A percentile compares a stretch with the other conserved stretches of the same genome.
phyloP scores from a whole-genome alignment of 2,329 filamentous ascomycete genomes.

The Neonectria hederae region DNA sequence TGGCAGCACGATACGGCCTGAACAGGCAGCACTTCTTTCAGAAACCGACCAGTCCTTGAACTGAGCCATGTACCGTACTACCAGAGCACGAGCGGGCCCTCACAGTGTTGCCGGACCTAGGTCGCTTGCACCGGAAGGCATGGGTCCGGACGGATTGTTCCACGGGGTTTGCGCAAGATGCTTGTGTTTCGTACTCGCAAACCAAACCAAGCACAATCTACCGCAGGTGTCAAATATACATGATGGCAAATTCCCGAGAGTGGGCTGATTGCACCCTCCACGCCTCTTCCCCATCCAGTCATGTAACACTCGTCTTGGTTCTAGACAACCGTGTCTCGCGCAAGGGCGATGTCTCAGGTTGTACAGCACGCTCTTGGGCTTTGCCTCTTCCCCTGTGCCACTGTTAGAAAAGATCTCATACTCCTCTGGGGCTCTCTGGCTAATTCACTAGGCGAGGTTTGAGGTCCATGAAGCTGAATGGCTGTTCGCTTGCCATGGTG shows the following conservation, averaged over 20 bases:
- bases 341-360: conserved; percentile 32
- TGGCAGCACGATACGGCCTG: conserved; percentile 8
- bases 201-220: not conserved
- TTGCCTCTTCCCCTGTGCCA: conserved; percentile 44
- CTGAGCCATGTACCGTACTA: conserved; percentile 36
- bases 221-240: conserved; percentile 1
- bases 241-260: conserved; percentile 1
- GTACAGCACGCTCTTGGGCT: conserved; percentile 51
- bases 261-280: not conserved
- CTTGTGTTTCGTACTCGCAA: not conserved
- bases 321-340: conserved; percentile 33
- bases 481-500: conserved; percentile 35
- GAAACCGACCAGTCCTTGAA: conserved; percentile 22
- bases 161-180: not conserved
- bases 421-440: conserved; percentile 14
- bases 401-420: conserved; percentile 47
- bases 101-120: conserved; percentile 30
- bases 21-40: conserved; percentile 14
- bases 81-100: conserved; percentile 32
- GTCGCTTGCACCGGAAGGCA: conserved; percentile 24
- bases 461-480: conserved; percentile 37
- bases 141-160: conserved; percentile 3
- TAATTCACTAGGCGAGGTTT: conserved; percentile 23
- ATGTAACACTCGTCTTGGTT: conserved; percentile 28
- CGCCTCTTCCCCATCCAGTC: conserved; percentile 5